Evolutionary conservation across 2,329 filamentous ascomycete species (phyloP).

Genomic region (Ophiobolus disseminans): DNA sequence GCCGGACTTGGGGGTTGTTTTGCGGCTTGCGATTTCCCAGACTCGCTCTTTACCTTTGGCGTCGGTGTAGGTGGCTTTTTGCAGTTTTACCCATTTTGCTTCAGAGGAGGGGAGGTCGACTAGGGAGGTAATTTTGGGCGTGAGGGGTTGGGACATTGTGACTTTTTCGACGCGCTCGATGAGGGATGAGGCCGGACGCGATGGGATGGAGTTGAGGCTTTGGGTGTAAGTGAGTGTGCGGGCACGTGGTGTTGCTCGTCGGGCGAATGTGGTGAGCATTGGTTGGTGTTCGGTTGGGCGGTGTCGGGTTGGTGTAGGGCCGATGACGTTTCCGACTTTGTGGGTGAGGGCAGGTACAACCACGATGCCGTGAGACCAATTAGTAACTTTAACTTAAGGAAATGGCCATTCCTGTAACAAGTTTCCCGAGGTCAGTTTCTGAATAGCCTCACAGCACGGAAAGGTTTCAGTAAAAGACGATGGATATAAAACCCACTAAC

Average conservation of each 20-base stretch:
- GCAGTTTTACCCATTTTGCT: constrained; percentile 38
- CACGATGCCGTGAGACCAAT: too few species aligned
- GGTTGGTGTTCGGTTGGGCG: constrained; percentile 3
- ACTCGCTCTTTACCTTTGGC: constrained; percentile 63
- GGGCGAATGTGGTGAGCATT: constrained; percentile 5
- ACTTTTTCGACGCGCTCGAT: background rate
- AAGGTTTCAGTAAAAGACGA: too few species aligned
- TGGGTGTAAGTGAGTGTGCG: background rate
- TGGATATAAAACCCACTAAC: too few species aligned
- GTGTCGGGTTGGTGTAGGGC: background rate
- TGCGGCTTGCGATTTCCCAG: constrained; percentile 75
- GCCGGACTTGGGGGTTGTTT: constrained; percentile 62
- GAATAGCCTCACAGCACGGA: too few species aligned
- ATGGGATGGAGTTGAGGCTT: background rate
- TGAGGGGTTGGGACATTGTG: constrained; percentile 2
- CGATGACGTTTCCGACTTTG: constrained; percentile 8
- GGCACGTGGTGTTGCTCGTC: constrained; percentile 1
- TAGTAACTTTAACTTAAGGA: too few species aligned
- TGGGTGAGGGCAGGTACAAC: background rate
- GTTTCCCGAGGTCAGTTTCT: too few species aligned
- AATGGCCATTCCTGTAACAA: too few species aligned
- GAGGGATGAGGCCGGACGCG: constrained; percentile 5
- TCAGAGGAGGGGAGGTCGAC: constrained; percentile 29
- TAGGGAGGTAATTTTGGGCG: constrained; percentile 27
- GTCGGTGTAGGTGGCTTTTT: constrained; percentile 64